phyloP scores from a whole-genome alignment of 225 moss, liverwort and hornwort genomes.

The Sphagnum contortum region DNA sequence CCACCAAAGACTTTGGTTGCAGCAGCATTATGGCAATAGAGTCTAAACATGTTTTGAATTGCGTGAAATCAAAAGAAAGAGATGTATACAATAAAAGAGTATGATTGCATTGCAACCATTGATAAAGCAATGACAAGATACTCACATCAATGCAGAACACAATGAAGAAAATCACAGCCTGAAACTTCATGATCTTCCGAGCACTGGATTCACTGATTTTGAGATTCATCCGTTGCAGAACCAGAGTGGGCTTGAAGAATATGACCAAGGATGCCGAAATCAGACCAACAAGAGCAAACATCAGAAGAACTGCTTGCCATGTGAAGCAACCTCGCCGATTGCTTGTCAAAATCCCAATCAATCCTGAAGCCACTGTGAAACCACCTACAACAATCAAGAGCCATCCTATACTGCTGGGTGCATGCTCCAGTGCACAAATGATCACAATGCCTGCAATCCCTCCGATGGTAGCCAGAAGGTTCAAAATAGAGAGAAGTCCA shows the following conservation, averaged over 20 bases:
- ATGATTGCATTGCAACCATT: background rate
- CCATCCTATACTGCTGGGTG: slow-evolving; percentile 56
- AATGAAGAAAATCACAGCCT: slow-evolving; percentile 49
- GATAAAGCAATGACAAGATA: background rate
- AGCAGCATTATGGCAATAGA: too few species aligned
- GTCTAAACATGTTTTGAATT: too few species aligned
- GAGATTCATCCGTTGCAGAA: slow-evolving; percentile 27
- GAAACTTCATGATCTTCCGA: slow-evolving; percentile 34
- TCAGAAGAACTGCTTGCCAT: slow-evolving; percentile 40
- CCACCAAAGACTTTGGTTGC: too few species aligned
- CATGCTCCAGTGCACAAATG: slow-evolving; percentile 30
- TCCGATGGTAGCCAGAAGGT: slow-evolving; percentile 25
- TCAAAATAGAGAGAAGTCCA: slow-evolving; percentile 26
- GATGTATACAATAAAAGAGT: too few species aligned
- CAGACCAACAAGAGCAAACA: slow-evolving; percentile 38
- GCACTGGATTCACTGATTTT: slow-evolving; percentile 14
- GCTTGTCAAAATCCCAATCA: slow-evolving; percentile 29
- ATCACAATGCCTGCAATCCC: slow-evolving; percentile 40
- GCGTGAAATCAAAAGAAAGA: too few species aligned
- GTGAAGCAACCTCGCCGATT: slow-evolving; percentile 42
- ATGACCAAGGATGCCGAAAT: slow-evolving; percentile 35
- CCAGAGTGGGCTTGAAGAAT: slow-evolving; percentile 31
- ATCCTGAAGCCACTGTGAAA: slow-evolving; percentile 28
- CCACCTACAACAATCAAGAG: slow-evolving; percentile 32
- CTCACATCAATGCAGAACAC: slow-evolving; percentile 27